phyloP scores from a whole-genome alignment of 192 early-diverging fungal species.

The Podochytrium sp. region DNA sequence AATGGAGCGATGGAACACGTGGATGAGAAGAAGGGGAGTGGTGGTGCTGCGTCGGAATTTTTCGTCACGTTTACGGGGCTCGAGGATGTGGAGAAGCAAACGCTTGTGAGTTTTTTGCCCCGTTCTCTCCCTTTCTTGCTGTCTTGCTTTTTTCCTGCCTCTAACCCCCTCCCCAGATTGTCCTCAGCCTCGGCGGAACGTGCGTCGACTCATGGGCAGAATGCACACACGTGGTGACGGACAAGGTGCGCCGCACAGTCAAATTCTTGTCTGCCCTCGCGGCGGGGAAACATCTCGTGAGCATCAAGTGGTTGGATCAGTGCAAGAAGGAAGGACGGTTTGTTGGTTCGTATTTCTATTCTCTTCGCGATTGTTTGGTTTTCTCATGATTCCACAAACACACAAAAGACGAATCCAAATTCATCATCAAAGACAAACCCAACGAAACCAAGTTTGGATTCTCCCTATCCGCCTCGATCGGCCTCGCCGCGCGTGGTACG shows the following conservation, averaged over 20 bases:
- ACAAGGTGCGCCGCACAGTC: slow-evolving; percentile 49
- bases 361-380: background rate
- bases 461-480: slow-evolving; percentile 33
- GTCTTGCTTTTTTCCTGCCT: background rate
- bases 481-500: background rate
- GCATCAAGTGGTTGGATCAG: slow-evolving; percentile 52
- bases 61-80: background rate
- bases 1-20: background rate
- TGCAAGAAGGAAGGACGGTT: slow-evolving; percentile 44
- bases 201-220: slow-evolving; percentile 40
- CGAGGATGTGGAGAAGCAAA: background rate
- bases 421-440: slow-evolving; percentile 44
- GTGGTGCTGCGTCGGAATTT: background rate
- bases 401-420: slow-evolving; percentile 50
- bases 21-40: too few relatives aligned
- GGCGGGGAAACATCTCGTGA: slow-evolving; percentile 49
- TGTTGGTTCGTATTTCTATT: slow-evolving; percentile 33
- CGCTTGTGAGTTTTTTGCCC: background rate
- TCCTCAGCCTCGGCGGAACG: slow-evolving; percentile 31
- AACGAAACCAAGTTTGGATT: slow-evolving; percentile 48
- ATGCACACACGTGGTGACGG: slow-evolving; percentile 55
- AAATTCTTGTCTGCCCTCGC: slow-evolving; percentile 55
- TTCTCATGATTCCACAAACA: background rate
- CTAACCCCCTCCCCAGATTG: slow-evolving; percentile 18
- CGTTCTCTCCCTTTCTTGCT: too few relatives aligned